Percentiles rank a stretch among this genome's conserved stretches.
These are phyloP conservation scores for Mycena vulgaris DNA, from an alignment of 768 basidiomycete species.

Conservation along the genomic window DNA sequence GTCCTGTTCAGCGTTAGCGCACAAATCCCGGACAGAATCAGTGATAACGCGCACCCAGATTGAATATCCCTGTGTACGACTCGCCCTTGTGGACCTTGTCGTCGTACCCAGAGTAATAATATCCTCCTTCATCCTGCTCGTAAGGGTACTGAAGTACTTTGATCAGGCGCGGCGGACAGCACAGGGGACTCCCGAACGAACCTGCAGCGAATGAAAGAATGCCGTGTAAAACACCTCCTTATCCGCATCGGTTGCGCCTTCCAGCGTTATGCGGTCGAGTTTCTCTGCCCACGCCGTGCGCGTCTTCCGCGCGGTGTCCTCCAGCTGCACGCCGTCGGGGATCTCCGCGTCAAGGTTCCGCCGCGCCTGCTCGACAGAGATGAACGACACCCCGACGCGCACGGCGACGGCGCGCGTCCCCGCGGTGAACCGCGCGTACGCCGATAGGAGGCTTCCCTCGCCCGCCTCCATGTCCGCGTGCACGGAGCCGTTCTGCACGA, in stretches of 20 bases:
- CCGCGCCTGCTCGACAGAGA: slow-evolving; percentile 70
- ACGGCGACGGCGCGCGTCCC: slow-evolving; percentile 56
- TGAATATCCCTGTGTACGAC: slow-evolving; percentile 88
- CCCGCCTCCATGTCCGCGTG: slow-evolving; percentile 42
- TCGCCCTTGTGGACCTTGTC: slow-evolving; percentile 71
- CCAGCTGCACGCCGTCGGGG: slow-evolving; percentile 58
- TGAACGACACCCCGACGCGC: slow-evolving; percentile 73
- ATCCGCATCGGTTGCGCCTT: slow-evolving; percentile 58
- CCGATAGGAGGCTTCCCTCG: slow-evolving; percentile 58
- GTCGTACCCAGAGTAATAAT: slow-evolving; percentile 86
- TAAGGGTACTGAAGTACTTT: slow-evolving; percentile 73
- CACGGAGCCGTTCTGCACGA: slow-evolving; percentile 56
- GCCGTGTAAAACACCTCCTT: slow-evolving; percentile 62
- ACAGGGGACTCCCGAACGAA: slow-evolving; percentile 7
- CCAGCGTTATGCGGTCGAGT: slow-evolving; percentile 57
- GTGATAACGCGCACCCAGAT: slow-evolving; percentile 74
- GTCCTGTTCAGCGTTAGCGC: slow-evolving; percentile 60
- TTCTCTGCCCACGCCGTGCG: slow-evolving; percentile 65
- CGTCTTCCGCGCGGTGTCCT: slow-evolving; percentile 59
- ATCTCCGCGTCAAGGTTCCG: slow-evolving; percentile 63
- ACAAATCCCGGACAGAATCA: not conserved
- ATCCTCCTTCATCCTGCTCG: slow-evolving; percentile 76
- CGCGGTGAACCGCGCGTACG: slow-evolving; percentile 56
- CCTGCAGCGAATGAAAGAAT: slow-evolving; percentile 49
- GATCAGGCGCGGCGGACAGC: not conserved